phyloP scores from a whole-genome alignment of 2,329 filamentous ascomycete genomes.

The Trichoderma polysporum region DNA sequence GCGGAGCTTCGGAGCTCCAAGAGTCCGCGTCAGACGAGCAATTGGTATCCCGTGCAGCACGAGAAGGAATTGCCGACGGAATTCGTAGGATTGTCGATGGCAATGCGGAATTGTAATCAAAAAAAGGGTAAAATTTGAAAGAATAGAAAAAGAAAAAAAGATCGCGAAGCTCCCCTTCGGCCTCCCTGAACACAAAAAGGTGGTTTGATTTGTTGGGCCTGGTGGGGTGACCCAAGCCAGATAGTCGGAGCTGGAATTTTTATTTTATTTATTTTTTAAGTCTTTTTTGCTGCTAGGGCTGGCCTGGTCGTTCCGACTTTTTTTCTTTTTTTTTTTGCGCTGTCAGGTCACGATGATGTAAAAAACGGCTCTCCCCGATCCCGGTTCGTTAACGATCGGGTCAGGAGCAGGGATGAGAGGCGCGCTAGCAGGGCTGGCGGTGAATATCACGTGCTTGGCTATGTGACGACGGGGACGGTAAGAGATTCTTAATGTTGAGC shows the following conservation, averaged over 20 bases:
- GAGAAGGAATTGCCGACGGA: not conserved
- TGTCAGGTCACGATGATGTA: constrained; percentile 21
- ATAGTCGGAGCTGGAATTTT: not conserved
- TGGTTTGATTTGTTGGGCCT: not conserved
- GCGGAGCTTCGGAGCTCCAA: constrained; percentile 19
- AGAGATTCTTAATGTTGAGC: not conserved
- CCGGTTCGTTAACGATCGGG: not conserved
- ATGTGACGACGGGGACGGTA: not conserved
- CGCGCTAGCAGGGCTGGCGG: constrained; percentile 12
- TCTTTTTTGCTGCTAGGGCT: constrained; percentile 6
- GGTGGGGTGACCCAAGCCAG: constrained; percentile 5
- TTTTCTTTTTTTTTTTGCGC: not conserved
- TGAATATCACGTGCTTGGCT: constrained; percentile 6
- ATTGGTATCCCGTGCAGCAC: not conserved
- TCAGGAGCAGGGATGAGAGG: not conserved
- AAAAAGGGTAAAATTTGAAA: not conserved
- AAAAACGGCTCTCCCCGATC: constrained; percentile 7
- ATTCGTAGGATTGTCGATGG: not conserved
- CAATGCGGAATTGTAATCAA: not conserved
- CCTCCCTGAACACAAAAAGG: not conserved
- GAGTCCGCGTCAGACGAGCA: constrained; percentile 1
- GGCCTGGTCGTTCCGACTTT: not conserved
- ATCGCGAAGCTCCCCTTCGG: not conserved
- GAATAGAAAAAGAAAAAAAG: not conserved
- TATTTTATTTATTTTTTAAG: not conserved